A percentile compares a stretch with the other conserved stretches of the same genome.
Evolutionary conservation across 139 green algal species (phyloP).

Genomic region (Closterium sp.): DNA sequence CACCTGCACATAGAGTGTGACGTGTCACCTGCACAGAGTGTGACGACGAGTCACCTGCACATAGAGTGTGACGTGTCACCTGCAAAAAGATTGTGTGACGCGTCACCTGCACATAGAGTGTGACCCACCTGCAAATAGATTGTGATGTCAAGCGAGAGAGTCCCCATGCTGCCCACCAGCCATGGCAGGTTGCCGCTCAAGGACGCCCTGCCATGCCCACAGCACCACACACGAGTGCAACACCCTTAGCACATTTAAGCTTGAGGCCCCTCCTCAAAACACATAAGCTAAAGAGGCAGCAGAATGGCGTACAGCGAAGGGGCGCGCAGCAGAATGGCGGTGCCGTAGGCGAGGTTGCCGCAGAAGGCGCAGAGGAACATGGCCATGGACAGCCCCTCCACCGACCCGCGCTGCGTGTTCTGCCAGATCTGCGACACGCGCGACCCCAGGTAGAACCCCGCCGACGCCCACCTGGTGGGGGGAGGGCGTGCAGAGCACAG

Average conservation of each 20-base stretch:
- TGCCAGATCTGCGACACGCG: conserved; percentile 79
- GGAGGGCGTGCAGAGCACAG: conserved; percentile 33
- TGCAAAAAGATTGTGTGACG: too few relatives aligned
- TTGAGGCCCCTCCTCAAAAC: neutral
- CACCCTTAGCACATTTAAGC: neutral
- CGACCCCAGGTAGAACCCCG: conserved; percentile 75
- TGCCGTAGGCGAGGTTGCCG: conserved; percentile 76
- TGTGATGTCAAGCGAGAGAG: conserved; percentile 72
- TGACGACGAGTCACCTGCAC: too few relatives aligned
- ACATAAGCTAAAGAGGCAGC: neutral
- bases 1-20: too few relatives aligned
- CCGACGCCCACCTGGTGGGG: conserved; percentile 60
- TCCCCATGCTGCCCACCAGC: conserved; percentile 80
- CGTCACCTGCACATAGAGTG: too few relatives aligned
- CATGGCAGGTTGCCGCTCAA: conserved; percentile 69
- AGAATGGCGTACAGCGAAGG: neutral
- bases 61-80: too few relatives aligned
- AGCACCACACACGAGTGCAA: neutral
- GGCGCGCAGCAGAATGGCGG: conserved; percentile 72
- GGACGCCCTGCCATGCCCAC: conserved; percentile 16
- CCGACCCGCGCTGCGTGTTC: conserved; percentile 65
- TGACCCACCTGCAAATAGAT: conserved; percentile 58
- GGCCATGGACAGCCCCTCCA: conserved; percentile 68
- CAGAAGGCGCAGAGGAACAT: conserved; percentile 81
- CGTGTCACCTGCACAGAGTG: too few relatives aligned